phyloP scores from a whole-genome alignment of 2,329 filamentous ascomycete genomes.

The Metarhizium robertsii region DNA sequence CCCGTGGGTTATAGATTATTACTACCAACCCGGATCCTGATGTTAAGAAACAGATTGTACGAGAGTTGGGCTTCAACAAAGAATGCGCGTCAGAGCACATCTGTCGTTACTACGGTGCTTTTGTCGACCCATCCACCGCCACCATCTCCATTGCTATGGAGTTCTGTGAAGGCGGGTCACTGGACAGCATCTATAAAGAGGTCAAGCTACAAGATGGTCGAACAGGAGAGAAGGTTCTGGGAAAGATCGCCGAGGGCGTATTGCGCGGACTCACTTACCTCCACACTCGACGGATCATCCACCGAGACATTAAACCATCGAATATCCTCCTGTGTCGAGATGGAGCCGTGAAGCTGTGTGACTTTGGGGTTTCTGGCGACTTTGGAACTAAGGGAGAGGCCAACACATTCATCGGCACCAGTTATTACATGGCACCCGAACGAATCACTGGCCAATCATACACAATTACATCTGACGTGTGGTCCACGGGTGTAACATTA shows the following conservation, averaged over 20 bases:
- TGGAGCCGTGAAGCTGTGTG: conserved; percentile 93
- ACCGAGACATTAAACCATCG: conserved; percentile 96
- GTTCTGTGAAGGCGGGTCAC: conserved; percentile 91
- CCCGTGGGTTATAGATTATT: conserved; percentile 60
- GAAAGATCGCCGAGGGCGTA: conserved; percentile 93
- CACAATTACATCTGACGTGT: conserved; percentile 97
- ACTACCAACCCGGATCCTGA: conserved; percentile 97
- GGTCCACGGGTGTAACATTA: conserved; percentile 92
- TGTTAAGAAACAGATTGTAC: conserved; percentile 95
- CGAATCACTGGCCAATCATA: conserved; percentile 96
- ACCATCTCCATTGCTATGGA: conserved; percentile 99
- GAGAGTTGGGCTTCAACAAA: conserved; percentile 96
- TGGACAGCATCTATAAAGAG: conserved; percentile 95
- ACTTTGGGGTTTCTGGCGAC: conserved; percentile 95
- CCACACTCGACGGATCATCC: conserved; percentile 92
- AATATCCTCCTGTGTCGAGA: conserved; percentile 91
- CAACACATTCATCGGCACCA: conserved; percentile 97
- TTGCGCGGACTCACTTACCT: conserved; percentile 90
- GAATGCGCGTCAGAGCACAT: conserved; percentile 94
- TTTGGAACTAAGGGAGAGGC: conserved; percentile 98
- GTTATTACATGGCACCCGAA: conserved; percentile 98
- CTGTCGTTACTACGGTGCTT: conserved; percentile 94
- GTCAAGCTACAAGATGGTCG: conserved; percentile 91
- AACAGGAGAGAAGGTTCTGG: conserved; percentile 93
- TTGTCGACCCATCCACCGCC: conserved; percentile 89